Evolutionary conservation across 192 early-diverging fungal species (phyloP).

Genomic region (Gigaspora rosea): DNA sequence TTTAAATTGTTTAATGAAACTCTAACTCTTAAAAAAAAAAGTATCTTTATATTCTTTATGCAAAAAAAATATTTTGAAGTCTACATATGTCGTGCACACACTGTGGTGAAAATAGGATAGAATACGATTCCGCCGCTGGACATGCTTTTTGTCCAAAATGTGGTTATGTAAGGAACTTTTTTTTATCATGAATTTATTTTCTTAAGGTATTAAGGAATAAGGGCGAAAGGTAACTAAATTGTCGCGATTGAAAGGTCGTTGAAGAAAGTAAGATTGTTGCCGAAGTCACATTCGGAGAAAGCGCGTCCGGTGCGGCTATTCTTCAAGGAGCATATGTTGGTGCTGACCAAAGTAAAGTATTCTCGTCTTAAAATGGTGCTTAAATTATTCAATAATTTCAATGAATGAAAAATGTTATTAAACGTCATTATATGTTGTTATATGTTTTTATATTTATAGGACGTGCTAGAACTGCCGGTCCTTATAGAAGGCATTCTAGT

Average conservation of each 20-base stretch:
- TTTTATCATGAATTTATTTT: too few species aligned
- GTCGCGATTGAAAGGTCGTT: conserved; percentile 61
- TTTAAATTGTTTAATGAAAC: too few species aligned
- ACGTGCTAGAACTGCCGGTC: conserved; percentile 43
- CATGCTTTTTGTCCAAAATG: conserved; percentile 70
- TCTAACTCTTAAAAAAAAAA: too few species aligned
- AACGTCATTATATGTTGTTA: not conserved
- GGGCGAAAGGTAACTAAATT: too few species aligned
- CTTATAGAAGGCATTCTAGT: conserved; percentile 49
- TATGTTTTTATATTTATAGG: conserved; percentile 35
- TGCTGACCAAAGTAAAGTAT: conserved; percentile 56
- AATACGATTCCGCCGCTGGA: conserved; percentile 70
- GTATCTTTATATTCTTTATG: too few species aligned
- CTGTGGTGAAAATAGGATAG: conserved; percentile 63
- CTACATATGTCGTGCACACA: conserved; percentile 53
- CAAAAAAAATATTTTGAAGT: too few species aligned
- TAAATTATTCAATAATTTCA: not conserved
- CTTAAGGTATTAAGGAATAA: too few species aligned
- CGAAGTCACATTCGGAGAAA: conserved; percentile 90
- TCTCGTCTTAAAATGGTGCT: too few species aligned
- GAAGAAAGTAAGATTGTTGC: conserved; percentile 93
- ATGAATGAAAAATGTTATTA: not conserved
- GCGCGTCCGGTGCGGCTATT: conserved; percentile 81
- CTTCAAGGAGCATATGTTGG: conserved; percentile 73
- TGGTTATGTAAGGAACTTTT: conserved; percentile 47